Percentiles rank a stretch among this genome's conserved stretches.
Evolutionary conservation across 2,329 filamentous ascomycete genomes (phyloP).

Genomic region (Leptosphaerulina australis): DNA sequence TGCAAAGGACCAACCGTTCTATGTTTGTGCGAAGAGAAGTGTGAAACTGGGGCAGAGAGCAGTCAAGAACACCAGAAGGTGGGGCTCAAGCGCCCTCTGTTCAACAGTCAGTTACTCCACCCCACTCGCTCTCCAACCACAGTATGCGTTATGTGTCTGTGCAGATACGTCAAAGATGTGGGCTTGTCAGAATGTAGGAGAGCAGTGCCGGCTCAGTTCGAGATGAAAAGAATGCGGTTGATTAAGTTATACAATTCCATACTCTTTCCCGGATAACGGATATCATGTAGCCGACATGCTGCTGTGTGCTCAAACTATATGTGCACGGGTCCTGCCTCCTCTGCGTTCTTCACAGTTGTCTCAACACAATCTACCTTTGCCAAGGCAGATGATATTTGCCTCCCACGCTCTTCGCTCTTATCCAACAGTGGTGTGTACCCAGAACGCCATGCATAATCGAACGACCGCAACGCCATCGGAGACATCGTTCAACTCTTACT

Average conservation of each 20-base stretch:
- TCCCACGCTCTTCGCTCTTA: conserved; percentile 7
- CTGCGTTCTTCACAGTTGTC: conserved; percentile 2
- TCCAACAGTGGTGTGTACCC: conserved; percentile 19
- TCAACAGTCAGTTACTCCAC: no score
- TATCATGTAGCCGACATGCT: not conserved
- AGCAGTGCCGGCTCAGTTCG: no score
- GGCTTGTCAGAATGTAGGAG: no score
- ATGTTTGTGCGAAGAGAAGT: no score
- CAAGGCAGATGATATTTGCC: conserved; percentile 1
- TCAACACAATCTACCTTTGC: conserved; percentile 1
- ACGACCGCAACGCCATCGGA: conserved; percentile 34
- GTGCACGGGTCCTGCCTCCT: not conserved
- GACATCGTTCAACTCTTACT: conserved; percentile 14
- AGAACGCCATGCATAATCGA: conserved; percentile 37
- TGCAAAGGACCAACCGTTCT: no score
- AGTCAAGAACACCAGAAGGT: no score
- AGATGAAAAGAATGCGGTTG: conserved; percentile 1
- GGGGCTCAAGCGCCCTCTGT: no score
- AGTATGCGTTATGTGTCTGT: no score
- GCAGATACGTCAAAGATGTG: no score
- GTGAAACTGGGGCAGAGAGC: no score
- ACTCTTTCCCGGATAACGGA: not conserved
- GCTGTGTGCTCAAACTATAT: conserved; percentile 1
- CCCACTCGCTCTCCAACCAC: no score
- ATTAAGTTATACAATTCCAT: not conserved